Evolutionary conservation across 345 rosid species (phyloP).

Genomic region (Rhizophora mangle): DNA sequence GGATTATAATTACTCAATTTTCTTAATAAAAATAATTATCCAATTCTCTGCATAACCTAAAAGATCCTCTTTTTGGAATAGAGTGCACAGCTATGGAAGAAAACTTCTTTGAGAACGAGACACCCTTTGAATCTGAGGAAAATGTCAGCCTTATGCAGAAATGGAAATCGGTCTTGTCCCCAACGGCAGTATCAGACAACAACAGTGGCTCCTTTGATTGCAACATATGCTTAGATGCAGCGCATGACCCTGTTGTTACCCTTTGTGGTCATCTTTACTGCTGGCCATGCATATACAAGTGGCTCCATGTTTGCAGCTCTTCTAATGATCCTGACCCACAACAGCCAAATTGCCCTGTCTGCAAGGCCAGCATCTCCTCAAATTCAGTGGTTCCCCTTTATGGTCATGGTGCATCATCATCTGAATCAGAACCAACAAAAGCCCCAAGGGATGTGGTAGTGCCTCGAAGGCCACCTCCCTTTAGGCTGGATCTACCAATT

Average conservation of each 20-base stretch:
- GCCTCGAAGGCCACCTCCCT: conserved; percentile 22
- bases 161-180: conserved; percentile 22
- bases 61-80: conserved; percentile 16
- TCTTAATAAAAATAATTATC: too few relatives aligned
- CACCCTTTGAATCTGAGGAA: conserved; percentile 30
- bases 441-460: neutral
- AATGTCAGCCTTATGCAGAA: conserved; percentile 33
- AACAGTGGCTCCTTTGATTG: conserved; percentile 17
- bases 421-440: conserved; percentile 4
- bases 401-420: conserved; percentile 14
- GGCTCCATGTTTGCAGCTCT: conserved; percentile 23
- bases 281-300: conserved; percentile 37
- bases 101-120: conserved; percentile 36
- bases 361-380: conserved; percentile 24
- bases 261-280: conserved; percentile 36
- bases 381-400: conserved; percentile 29
- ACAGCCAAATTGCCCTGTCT: conserved; percentile 31
- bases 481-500: neutral
- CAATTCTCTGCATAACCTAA: too few relatives aligned
- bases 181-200: conserved; percentile 18
- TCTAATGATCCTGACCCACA: conserved; percentile 13
- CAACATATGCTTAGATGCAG: conserved; percentile 34
- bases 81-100: conserved; percentile 38
- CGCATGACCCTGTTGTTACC: conserved; percentile 35
- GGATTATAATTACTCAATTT: too few relatives aligned